Evolutionary conservation across 768 basidiomycete genomes (phyloP).

Genomic region (Pluteus cervinus): DNA sequence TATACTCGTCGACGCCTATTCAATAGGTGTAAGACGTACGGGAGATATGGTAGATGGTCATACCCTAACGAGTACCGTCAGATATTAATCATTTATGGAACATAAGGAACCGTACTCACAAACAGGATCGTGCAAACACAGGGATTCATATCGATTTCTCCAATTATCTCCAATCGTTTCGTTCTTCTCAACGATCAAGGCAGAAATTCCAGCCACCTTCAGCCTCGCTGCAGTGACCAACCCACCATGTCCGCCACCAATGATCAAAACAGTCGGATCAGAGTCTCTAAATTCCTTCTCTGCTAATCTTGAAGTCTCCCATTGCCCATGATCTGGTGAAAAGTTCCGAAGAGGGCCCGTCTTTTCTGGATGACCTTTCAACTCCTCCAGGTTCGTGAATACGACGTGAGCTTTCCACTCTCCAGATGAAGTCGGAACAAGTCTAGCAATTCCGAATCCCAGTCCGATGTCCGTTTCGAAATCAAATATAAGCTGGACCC

Average conservation of each 20-base stretch:
- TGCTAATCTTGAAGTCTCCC: slow-evolving; percentile 34
- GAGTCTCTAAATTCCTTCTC: slow-evolving; percentile 37
- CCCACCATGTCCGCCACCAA: slow-evolving; percentile 52
- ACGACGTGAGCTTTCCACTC: slow-evolving; percentile 52
- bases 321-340: slow-evolving; percentile 39
- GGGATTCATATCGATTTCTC: slow-evolving; percentile 51
- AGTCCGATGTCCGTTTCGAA: slow-evolving; percentile 41
- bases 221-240: slow-evolving; percentile 50
- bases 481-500: slow-evolving; percentile 41
- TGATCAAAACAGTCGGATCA: slow-evolving; percentile 47
- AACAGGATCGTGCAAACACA: slow-evolving; percentile 50
- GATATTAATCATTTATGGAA: neutral
- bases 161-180: slow-evolving; percentile 49
- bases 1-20: neutral
- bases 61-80: slow-evolving; percentile 26
- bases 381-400: slow-evolving; percentile 43
- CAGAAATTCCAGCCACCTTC: slow-evolving; percentile 39
- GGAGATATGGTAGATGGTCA: slow-evolving; percentile 51
- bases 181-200: slow-evolving; percentile 50
- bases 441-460: slow-evolving; percentile 39
- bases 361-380: slow-evolving; percentile 38
- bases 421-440: slow-evolving; percentile 37
- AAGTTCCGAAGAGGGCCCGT: slow-evolving; percentile 31
- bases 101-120: slow-evolving; percentile 27
- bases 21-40: slow-evolving; percentile 23